Conservation (phyloP, 768 basidiomycete genomes). For the Pulveroboletus frians region DNA sequence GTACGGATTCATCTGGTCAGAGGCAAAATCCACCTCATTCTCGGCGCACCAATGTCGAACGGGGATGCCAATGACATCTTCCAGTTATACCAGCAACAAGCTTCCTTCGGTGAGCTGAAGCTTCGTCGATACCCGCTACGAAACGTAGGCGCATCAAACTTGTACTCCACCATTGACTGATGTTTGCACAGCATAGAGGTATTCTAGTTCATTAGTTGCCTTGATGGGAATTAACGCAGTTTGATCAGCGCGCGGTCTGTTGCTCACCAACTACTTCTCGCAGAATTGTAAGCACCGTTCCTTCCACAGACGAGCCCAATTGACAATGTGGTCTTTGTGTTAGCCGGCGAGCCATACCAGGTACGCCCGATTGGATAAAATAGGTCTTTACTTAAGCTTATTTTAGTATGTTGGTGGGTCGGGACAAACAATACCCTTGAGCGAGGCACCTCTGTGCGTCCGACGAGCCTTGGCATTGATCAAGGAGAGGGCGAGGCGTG, state of each 20-base stretch:
- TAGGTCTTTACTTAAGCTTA: slow-evolving; percentile 5
- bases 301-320: not conserved
- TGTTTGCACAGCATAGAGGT: slow-evolving; percentile 62
- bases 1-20: slow-evolving; percentile 21
- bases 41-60: slow-evolving; percentile 36
- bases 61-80: slow-evolving; percentile 53
- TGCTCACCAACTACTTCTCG: slow-evolving; percentile 80
- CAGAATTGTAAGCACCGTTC: slow-evolving; percentile 61
- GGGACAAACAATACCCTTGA: slow-evolving; percentile 64
- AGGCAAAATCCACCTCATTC: slow-evolving; percentile 59
- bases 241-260: slow-evolving; percentile 54
- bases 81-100: slow-evolving; percentile 61
- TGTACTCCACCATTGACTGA: slow-evolving; percentile 8
- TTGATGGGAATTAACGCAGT: slow-evolving; percentile 5
- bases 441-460: slow-evolving; percentile 55
- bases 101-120: slow-evolving; percentile 45
- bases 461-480: slow-evolving; percentile 55
- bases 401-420: slow-evolving; percentile 73
- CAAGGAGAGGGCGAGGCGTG: slow-evolving; percentile 44
- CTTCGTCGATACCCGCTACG: slow-evolving; percentile 73
- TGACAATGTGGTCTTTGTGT: slow-evolving; percentile 1
- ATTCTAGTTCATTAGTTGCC: slow-evolving; percentile 5
- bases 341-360: slow-evolving; percentile 79
- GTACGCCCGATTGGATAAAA: slow-evolving; percentile 32
- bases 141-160: slow-evolving; percentile 37